Percentiles rank a stretch among this genome's conserved stretches.
Evolutionary conservation across 1,284 basidiomycete species (phyloP).

Genomic region (Volvariella surrecta): DNA sequence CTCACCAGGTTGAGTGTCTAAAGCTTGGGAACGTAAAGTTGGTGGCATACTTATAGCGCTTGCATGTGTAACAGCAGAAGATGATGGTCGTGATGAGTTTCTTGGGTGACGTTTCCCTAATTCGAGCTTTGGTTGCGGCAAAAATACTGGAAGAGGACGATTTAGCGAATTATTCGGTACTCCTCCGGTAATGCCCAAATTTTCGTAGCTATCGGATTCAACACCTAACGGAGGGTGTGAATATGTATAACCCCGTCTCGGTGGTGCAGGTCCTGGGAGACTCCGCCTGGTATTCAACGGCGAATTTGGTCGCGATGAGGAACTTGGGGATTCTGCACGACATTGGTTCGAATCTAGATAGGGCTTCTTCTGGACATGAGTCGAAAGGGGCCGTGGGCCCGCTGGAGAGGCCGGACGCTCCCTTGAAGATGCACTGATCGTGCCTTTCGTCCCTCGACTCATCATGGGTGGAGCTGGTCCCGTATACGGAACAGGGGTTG

Average conservation of each 20-base stretch:
- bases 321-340: conserved; percentile 9
- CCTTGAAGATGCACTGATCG: conserved; percentile 22
- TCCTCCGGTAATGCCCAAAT: not conserved
- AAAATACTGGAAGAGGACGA: not conserved
- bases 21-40: not conserved
- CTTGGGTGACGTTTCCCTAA: not conserved
- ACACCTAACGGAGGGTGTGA: conserved; percentile 8
- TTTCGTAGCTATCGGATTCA: too few relatives aligned
- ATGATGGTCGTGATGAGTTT: not conserved
- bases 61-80: not conserved
- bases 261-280: conserved; percentile 20
- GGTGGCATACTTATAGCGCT: not conserved
- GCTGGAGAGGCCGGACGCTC: conserved; percentile 40
- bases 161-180: too few relatives aligned
- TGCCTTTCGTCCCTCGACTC: conserved; percentile 14
- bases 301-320: conserved; percentile 13
- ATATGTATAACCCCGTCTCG: conserved; percentile 27
- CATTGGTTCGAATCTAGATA: conserved; percentile 8
- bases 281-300: conserved; percentile 13
- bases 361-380: conserved; percentile 5
- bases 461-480: conserved; percentile 24
- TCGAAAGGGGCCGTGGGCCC: conserved; percentile 25
- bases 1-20: not conserved
- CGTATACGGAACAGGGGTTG: conserved; percentile 14
- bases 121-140: not conserved